Percentiles rank a stretch among this genome's conserved stretches.
phyloP scores from a whole-genome alignment of 768 basidiomycete species.

The Scleroderma citrinum region DNA sequence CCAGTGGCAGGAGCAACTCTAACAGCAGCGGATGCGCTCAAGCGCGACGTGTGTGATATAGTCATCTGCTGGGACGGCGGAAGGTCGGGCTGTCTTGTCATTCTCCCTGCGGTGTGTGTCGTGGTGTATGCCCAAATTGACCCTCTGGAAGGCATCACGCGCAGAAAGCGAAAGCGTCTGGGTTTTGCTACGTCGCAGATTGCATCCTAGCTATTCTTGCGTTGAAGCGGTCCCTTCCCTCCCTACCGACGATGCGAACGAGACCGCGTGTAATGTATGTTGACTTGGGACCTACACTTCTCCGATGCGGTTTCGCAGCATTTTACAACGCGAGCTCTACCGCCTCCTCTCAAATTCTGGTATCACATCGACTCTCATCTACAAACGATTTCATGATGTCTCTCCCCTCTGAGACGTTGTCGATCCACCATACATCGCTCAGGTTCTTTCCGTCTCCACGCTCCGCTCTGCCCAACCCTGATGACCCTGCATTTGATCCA shows the following conservation, averaged over 20 bases:
- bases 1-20: slow-evolving; percentile 74
- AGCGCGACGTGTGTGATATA: slow-evolving; percentile 44
- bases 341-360: slow-evolving; percentile 41
- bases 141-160: slow-evolving; percentile 68
- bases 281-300: slow-evolving; percentile 89
- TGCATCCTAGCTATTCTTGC: slow-evolving; percentile 75
- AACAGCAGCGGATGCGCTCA: slow-evolving; percentile 61
- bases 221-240: slow-evolving; percentile 41
- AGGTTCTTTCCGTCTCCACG: slow-evolving; percentile 78
- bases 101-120: too few species aligned
- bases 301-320: slow-evolving; percentile 84
- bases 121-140: not conserved
- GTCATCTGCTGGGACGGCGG: slow-evolving; percentile 93
- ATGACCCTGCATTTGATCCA: slow-evolving; percentile 38
- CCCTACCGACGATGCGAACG: slow-evolving; percentile 14
- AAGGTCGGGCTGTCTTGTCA: slow-evolving; percentile 37
- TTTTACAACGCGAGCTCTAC: slow-evolving; percentile 43
- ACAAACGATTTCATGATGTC: not conserved
- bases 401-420: slow-evolving; percentile 56
- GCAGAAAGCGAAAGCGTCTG: slow-evolving; percentile 68
- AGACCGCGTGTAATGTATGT: slow-evolving; percentile 79
- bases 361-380: slow-evolving; percentile 14
- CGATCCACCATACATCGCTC: slow-evolving; percentile 75
- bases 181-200: slow-evolving; percentile 95
- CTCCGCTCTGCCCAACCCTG: slow-evolving; percentile 39